These are phyloP conservation scores for Spathaspora sp. DNA, from an alignment of 805 yeast species.

Conservation along the genomic window DNA sequence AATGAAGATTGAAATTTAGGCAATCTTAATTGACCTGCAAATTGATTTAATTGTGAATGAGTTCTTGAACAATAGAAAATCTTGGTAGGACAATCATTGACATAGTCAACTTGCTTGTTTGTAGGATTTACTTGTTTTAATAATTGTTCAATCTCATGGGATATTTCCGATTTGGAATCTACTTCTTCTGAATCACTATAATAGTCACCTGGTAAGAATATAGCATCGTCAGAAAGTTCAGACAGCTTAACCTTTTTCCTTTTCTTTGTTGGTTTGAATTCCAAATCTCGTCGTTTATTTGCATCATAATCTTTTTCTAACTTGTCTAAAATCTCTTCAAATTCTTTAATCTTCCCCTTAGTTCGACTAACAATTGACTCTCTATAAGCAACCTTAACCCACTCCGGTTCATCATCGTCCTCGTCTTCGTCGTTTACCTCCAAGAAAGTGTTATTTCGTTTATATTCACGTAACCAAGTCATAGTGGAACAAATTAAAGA, in stretches of 20 bases:
- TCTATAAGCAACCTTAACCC: slow-evolving; percentile 49
- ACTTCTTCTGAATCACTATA: slow-evolving; percentile 26
- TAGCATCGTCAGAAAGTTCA: slow-evolving; percentile 8
- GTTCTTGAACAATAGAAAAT: slow-evolving; percentile 81
- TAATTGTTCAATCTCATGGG: slow-evolving; percentile 47
- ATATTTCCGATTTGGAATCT: slow-evolving; percentile 24
- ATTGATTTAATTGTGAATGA: slow-evolving; percentile 83
- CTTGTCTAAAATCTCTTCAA: slow-evolving; percentile 37
- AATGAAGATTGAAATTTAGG: slow-evolving; percentile 65
- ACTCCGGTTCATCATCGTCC: slow-evolving; percentile 58
- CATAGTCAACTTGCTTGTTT: slow-evolving; percentile 16
- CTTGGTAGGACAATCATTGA: slow-evolving; percentile 31
- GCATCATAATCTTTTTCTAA: slow-evolving; percentile 21
- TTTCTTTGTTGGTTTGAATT: slow-evolving; percentile 9
- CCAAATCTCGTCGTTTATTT: slow-evolving; percentile 11
- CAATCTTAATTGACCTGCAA: slow-evolving; percentile 64
- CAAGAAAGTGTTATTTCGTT: slow-evolving; percentile 15
- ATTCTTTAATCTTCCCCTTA: slow-evolving; percentile 27
- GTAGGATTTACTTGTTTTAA: slow-evolving; percentile 38
- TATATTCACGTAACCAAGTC: slow-evolving; percentile 71
- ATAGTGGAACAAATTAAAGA: slow-evolving; percentile 81
- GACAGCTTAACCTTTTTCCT: slow-evolving; percentile 5
- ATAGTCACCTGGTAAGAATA: slow-evolving; percentile 33
- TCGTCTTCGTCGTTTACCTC: slow-evolving; percentile 2
- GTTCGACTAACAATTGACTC: slow-evolving; percentile 28